Evolutionary conservation across 352 stramenopile genomes (phyloP).

Genomic region (Phytophthora agathidicida): DNA sequence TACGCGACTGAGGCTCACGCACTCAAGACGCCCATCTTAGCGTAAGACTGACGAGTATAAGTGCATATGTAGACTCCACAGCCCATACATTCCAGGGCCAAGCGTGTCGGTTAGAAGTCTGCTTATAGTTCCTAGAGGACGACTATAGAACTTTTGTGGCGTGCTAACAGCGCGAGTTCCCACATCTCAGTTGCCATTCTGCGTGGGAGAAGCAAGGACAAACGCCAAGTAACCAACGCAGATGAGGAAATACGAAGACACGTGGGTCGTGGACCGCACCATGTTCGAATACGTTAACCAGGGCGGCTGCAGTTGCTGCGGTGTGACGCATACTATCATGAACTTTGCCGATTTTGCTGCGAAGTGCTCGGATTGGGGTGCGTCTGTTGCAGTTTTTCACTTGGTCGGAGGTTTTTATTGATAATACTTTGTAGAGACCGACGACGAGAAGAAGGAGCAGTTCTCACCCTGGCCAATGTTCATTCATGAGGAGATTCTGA

Average conservation of each 20-base stretch:
- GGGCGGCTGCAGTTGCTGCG: constrained; percentile 92
- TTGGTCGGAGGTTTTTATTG: no score
- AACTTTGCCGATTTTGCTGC: constrained; percentile 83
- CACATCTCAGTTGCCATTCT: constrained; percentile 19
- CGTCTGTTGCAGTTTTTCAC: not conserved
- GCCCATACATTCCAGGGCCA: no score
- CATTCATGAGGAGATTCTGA: constrained; percentile 94
- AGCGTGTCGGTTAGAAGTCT: no score
- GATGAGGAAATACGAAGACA: constrained; percentile 80
- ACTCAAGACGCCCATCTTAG: no score
- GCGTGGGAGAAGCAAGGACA: constrained; percentile 7
- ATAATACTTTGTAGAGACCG: constrained; percentile 75
- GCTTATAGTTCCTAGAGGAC: no score
- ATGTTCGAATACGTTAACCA: constrained; percentile 96
- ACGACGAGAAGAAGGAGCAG: constrained; percentile 91
- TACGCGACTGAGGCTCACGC: no score
- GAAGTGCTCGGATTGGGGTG: constrained; percentile 91
- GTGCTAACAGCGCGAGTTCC: not conserved
- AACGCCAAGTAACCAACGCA: not conserved
- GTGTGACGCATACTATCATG: constrained; percentile 89
- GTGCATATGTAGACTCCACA: no score
- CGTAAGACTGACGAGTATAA: no score
- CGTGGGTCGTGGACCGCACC: constrained; percentile 92
- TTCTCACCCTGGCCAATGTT: constrained; percentile 84
- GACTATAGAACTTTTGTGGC: constrained; percentile 14